A percentile compares a stretch with the other conserved stretches of the same genome.
Evolutionary conservation across 1,284 basidiomycete species (phyloP).

Genomic region (Rhodotorula sp.): DNA sequence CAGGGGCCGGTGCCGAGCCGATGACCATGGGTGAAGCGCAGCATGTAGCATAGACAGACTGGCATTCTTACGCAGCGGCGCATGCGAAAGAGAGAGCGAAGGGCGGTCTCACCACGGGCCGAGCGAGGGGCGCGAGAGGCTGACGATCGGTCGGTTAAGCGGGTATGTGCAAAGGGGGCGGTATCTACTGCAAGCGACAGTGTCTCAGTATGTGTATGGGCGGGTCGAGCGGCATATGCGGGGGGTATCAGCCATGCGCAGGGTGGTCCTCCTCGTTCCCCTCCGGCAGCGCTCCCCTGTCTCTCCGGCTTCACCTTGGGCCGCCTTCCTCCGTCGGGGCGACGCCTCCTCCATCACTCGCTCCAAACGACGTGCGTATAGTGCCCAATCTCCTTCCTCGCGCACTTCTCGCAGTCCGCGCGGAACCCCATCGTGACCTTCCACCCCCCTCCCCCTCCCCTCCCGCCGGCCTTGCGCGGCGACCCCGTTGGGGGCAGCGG

Average conservation of each 20-base stretch:
- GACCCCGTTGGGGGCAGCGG: background rate
- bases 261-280: too few species aligned
- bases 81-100: too few species aligned
- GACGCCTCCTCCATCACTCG: background rate
- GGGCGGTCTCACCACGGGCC: too few species aligned
- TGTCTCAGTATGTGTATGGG: too few species aligned
- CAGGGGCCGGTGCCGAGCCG: background rate
- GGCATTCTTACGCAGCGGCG: too few species aligned
- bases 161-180: background rate
- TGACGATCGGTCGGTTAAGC: background rate
- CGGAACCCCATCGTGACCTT: conserved; percentile 40
- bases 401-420: conserved; percentile 31
- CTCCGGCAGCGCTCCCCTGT: too few species aligned
- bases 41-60: too few species aligned
- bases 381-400: conserved; percentile 23
- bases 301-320: too few species aligned
- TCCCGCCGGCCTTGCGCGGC: background rate
- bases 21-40: background rate
- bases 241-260: too few species aligned
- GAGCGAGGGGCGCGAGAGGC: background rate
- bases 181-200: too few species aligned
- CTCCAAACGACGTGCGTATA: conserved; percentile 28
- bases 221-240: too few species aligned
- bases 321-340: background rate
- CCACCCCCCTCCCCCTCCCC: conserved; percentile 13